A percentile compares a stretch with the other conserved stretches of the same genome.
phyloP scores from a whole-genome alignment of 2,329 filamentous ascomycete species.

The Didymella sp. region DNA sequence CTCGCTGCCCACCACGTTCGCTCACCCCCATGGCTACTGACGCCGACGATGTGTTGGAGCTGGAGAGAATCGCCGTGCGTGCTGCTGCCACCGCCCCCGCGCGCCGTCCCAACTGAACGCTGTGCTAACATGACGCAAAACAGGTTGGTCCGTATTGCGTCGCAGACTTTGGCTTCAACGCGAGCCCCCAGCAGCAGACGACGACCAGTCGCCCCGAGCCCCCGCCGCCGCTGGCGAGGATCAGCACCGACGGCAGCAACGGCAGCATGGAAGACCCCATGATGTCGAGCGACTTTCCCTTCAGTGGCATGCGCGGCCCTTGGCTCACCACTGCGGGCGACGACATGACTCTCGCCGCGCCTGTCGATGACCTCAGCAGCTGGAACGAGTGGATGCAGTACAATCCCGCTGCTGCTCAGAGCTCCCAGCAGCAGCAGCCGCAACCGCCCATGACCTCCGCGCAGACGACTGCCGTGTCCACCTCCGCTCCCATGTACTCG shows the following conservation, averaged over 20 bases:
- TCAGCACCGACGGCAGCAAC: conserved; percentile 11
- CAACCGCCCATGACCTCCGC: conserved; percentile 36
- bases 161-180: conserved; percentile 43
- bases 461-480: conserved; percentile 37
- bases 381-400: conserved; percentile 59
- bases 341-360: conserved; percentile 41
- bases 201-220: conserved; percentile 12
- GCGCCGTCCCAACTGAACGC: conserved; percentile 8
- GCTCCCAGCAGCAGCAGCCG: conserved; percentile 36
- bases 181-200: conserved; percentile 25
- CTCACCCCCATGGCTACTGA: conserved; percentile 32
- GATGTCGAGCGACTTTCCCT: conserved; percentile 45
- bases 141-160: conserved; percentile 51
- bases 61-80: conserved; percentile 51
- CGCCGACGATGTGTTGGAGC: conserved; percentile 46
- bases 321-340: conserved; percentile 47
- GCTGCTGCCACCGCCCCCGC: conserved; percentile 13
- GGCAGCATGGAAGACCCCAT: conserved; percentile 45
- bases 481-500: conserved; percentile 31
- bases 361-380: conserved; percentile 43
- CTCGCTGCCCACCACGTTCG: conserved; percentile 1
- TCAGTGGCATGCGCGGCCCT: conserved; percentile 40
- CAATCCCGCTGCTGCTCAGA: conserved; percentile 51
- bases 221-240: conserved; percentile 16
- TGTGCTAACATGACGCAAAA: conserved; percentile 36